phyloP scores from a whole-genome alignment of 176 grass and related monocot species.

The Aechmea fasciata region DNA sequence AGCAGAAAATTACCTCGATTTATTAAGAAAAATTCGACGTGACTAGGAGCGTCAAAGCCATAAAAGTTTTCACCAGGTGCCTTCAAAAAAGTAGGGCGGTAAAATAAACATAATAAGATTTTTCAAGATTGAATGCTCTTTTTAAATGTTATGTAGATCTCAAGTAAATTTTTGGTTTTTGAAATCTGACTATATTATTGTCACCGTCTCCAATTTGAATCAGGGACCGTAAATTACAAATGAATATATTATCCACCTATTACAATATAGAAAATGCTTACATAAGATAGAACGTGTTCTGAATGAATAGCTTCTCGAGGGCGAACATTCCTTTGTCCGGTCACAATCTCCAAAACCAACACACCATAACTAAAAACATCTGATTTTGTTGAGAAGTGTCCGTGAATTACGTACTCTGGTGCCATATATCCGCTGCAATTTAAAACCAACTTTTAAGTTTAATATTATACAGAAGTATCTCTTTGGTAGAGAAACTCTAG shows the following conservation, averaged over 20 bases:
- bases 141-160: not conserved
- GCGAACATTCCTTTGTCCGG: slow-evolving; percentile 36
- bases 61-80: not conserved
- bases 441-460: not conserved
- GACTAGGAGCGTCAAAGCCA: not conserved
- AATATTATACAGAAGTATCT: not conserved
- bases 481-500: no score
- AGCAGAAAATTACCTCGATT: no score
- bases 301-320: slow-evolving; percentile 12
- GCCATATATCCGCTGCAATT: slow-evolving; percentile 59
- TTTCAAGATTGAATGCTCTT: not conserved
- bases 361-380: slow-evolving; percentile 57
- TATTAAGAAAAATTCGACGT: no score
- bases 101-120: not conserved
- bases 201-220: no score
- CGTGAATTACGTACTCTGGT: slow-evolving; percentile 56
- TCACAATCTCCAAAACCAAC: slow-evolving; percentile 59
- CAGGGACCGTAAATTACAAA: no score
- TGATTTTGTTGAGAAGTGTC: slow-evolving; percentile 53
- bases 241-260: no score
- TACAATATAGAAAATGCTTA: slow-evolving; percentile 8
- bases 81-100: not conserved
- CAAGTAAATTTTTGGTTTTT: no score
- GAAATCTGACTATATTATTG: no score
- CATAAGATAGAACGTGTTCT: slow-evolving; percentile 34